Evolutionary conservation across 495 filamentous ascomycete genomes (phyloP), one percentile per base, ranked within the genome.

Genomic region (Penicillium lividum): DNA sequence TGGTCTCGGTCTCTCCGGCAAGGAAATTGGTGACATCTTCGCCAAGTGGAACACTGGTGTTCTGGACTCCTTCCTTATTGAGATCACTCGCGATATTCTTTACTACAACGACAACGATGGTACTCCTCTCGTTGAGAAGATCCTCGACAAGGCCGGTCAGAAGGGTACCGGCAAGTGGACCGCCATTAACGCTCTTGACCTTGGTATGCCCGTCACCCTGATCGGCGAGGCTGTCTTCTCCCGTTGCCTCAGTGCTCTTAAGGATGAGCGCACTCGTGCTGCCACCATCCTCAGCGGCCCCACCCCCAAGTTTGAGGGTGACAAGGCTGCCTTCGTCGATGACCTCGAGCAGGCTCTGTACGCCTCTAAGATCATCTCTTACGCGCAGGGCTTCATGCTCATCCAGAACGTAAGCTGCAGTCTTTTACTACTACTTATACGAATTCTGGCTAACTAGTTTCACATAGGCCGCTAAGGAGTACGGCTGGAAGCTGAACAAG

Each of bases 161-260:
- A 98, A 98, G 84, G 94, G 94, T 79, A 98, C 94, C 65, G 94
- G 94, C 77, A 98, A 98, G 82, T 98, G 94, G 94, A 98, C 94
- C 58, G 95, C 95, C 61, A 93, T 98, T 80, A 98, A 98, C 74
- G 93, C 94, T 57, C 86, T 98, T 55, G 94, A 98, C 75, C 88
- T 98, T 51, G 94, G 94, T 64, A 97, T 98, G 93, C 94, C 94
- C 67, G 94, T 98, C 64, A 98, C 94, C 56, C 80, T 98, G 63
- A 98, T 98, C 60, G 94, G 94, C 57, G 94, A 98, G 82, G 87
- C 94, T 63, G 94, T 98, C 62, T 93, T 98, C 71, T 85, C 93
- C 59, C 89, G 94, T 63, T 98, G 94, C 82, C 71, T 98, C 73
- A 93, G 89, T 63, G 90, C 91, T 36, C 82, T 98, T 75, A 98